Evolutionary conservation across 495 filamentous ascomycete genomes (phyloP).

Genomic region (Aspergillus affinis): DNA sequence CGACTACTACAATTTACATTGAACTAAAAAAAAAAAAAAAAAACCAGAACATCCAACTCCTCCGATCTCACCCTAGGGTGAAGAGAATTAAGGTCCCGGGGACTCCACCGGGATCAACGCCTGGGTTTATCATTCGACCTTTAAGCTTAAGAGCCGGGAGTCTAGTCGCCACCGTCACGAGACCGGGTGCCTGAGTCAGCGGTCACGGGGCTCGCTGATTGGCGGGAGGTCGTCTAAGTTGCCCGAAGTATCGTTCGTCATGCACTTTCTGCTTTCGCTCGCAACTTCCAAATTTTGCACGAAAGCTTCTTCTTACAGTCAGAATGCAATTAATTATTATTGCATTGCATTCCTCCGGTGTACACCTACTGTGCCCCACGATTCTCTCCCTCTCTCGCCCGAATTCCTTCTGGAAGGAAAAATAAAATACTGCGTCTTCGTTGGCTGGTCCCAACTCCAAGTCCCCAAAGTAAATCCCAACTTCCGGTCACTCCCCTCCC

Average conservation of each 20-base stretch:
- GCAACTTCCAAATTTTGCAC: not conserved
- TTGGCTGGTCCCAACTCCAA: not conserved
- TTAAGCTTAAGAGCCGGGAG: not conserved
- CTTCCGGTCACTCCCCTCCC: conserved; percentile 6
- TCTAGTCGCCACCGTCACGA: not conserved
- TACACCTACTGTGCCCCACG: not conserved
- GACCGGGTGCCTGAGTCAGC: not conserved
- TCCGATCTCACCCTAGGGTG: not conserved
- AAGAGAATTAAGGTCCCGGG: not conserved
- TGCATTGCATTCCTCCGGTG: too few relatives aligned
- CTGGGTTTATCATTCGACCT: too few relatives aligned
- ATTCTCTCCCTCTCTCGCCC: not conserved
- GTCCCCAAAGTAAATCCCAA: conserved; percentile 1
- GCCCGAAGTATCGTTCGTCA: conserved; percentile 10
- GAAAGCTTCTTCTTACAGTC: conserved; percentile 11
- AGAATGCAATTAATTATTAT: too few relatives aligned
- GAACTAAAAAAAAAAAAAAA: too few relatives aligned
- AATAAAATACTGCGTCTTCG: not conserved
- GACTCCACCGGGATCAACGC: not conserved
- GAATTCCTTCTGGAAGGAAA: conserved; percentile 4
- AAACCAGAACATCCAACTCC: too few relatives aligned
- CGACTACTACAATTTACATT: too few relatives aligned
- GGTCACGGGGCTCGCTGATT: not conserved
- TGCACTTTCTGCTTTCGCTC: not conserved
- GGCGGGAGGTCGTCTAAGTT: conserved; percentile 6